A percentile compares a stretch with the other conserved stretches of the same genome.
Conservation (phyloP, 2,329 filamentous ascomycete species). For the Diaporthe ampelina region DNA sequence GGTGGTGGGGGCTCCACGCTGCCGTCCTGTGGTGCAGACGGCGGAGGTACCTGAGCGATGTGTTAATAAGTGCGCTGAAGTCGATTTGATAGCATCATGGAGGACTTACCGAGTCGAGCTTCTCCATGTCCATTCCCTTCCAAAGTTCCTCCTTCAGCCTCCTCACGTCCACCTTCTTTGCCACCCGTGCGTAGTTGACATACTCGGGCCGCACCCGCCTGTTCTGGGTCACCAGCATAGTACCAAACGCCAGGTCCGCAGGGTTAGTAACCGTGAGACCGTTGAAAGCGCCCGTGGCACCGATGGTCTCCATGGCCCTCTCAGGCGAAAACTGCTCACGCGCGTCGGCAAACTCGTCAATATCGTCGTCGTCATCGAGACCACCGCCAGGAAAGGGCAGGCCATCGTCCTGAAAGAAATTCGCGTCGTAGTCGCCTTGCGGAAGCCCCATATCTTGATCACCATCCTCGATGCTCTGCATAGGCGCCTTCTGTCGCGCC, state of each 20-base stretch:
- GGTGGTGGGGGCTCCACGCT: constrained; percentile 45
- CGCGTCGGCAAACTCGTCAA: constrained; percentile 83
- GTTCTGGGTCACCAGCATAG: constrained; percentile 75
- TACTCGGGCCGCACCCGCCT: constrained; percentile 76
- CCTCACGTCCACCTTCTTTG: constrained; percentile 79
- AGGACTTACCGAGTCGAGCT: constrained; percentile 60
- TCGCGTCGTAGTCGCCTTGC: constrained; percentile 90
- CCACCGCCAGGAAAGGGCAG: constrained; percentile 76
- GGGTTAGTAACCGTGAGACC: constrained; percentile 60
- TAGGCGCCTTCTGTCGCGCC: constrained; percentile 78
- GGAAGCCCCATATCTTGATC: constrained; percentile 69
- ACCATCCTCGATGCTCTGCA: constrained; percentile 50
- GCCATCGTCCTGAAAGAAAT: constrained; percentile 95
- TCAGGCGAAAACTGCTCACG: constrained; percentile 83
- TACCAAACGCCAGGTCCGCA: constrained; percentile 69
- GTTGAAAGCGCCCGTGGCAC: constrained; percentile 59
- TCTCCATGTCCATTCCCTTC: constrained; percentile 74
- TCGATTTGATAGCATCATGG: not conserved
- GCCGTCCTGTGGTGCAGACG: constrained; percentile 51
- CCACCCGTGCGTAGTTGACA: constrained; percentile 77
- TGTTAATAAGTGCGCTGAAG: constrained; percentile 1
- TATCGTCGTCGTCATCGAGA: constrained; percentile 75
- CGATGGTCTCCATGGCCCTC: constrained; percentile 63
- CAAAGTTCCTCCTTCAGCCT: constrained; percentile 79
- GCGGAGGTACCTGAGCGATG: constrained; percentile 49